Evolutionary conservation across 768 basidiomycete species (phyloP).

Genomic region (Gelatoporia subvermispora): DNA sequence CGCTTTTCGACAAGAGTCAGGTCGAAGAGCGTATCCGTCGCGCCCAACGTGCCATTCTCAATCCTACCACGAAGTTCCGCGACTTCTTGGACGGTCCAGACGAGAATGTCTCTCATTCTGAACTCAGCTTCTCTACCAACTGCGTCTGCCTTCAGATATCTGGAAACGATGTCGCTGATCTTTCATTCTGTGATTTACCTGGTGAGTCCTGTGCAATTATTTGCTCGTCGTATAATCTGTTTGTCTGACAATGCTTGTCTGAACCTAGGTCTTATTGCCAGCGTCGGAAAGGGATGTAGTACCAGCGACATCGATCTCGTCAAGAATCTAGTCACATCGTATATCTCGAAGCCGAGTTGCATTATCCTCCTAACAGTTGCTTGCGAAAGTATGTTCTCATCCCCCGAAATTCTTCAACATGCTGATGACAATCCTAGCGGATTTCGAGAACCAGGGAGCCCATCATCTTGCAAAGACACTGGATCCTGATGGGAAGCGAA

Average conservation of each 20-base stretch:
- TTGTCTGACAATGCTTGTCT: background rate
- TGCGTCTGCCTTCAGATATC: conserved; percentile 32
- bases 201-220: conserved; percentile 18
- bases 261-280: conserved; percentile 55
- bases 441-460: conserved; percentile 77
- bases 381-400: conserved; percentile 57
- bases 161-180: conserved; percentile 33
- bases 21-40: conserved; percentile 66
- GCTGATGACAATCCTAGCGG: conserved; percentile 40
- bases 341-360: conserved; percentile 60
- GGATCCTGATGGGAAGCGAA: conserved; percentile 61
- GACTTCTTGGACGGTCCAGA: conserved; percentile 37
- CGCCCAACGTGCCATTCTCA: conserved; percentile 63
- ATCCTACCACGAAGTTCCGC: conserved; percentile 35
- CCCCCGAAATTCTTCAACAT: background rate
- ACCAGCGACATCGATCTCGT: conserved; percentile 58
- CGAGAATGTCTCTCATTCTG: conserved; percentile 17
- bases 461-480: conserved; percentile 55
- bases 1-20: conserved; percentile 43
- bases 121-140: conserved; percentile 32
- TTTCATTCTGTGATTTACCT: conserved; percentile 38
- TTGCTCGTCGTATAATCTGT: background rate
- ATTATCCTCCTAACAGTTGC: conserved; percentile 56
- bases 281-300: conserved; percentile 34
- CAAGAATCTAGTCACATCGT: conserved; percentile 48